A percentile compares a stretch with the other conserved stretches of the same genome.
phyloP scores from a whole-genome alignment of 2,329 filamentous ascomycete genomes.

The Pseudopyricularia cyperi region DNA sequence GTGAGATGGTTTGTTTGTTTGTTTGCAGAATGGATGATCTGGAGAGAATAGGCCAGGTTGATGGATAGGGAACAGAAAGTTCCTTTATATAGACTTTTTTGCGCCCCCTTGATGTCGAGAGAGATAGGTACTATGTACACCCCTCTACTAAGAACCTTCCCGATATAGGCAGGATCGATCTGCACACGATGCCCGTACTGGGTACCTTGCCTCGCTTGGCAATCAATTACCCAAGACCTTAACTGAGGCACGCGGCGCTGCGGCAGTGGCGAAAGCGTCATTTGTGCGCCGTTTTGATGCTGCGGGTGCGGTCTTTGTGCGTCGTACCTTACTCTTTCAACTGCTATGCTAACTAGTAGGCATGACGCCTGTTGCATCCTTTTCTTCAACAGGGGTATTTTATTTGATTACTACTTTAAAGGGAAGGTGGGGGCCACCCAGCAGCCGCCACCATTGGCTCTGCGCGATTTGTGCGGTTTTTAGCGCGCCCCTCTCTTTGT shows the following conservation, averaged over 20 bases:
- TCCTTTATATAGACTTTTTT: background rate
- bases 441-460: too few relatives aligned
- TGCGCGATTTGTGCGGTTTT: constrained; percentile 1
- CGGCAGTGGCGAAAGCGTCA: background rate
- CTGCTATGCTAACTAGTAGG: too few relatives aligned
- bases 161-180: background rate
- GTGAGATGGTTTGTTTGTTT: too few relatives aligned
- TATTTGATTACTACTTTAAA: background rate
- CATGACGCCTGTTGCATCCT: background rate
- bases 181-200: too few relatives aligned
- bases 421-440: background rate
- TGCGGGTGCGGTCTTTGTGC: constrained; percentile 2
- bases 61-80: background rate
- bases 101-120: too few relatives aligned
- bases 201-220: too few relatives aligned
- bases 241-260: background rate
- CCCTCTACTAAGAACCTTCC: too few relatives aligned
- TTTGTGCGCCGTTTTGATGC: too few relatives aligned
- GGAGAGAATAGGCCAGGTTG: background rate
- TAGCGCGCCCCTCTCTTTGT: too few relatives aligned
- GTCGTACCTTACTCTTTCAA: too few relatives aligned
- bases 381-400: background rate
- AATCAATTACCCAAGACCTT: too few relatives aligned
- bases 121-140: too few relatives aligned
- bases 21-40: background rate